Conservation (phyloP, 257 asterid species). For the Nyctanthes arbortristis region DNA sequence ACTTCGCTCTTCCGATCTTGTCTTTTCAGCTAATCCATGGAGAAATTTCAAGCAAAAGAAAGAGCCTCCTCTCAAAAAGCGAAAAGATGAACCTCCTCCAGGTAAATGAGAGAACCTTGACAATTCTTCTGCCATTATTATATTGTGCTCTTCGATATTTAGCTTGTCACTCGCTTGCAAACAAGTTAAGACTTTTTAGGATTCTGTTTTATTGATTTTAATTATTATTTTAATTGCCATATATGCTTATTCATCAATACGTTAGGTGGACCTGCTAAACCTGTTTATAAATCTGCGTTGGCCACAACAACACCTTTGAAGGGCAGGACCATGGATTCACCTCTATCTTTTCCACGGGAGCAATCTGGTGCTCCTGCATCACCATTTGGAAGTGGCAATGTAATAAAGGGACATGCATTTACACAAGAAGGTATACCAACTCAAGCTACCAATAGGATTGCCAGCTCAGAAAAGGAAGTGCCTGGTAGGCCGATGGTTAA, state of each 20-base stretch:
- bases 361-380: slow-evolving; percentile 57
- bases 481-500: slow-evolving; percentile 41
- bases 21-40: slow-evolving; percentile 70
- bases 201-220: background rate
- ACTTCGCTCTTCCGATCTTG: slow-evolving; percentile 10
- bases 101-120: slow-evolving; percentile 50
- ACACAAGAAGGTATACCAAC: slow-evolving; percentile 42
- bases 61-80: slow-evolving; percentile 83
- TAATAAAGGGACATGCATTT: slow-evolving; percentile 47
- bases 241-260: slow-evolving; percentile 22
- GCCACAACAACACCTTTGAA: slow-evolving; percentile 53
- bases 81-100: slow-evolving; percentile 62
- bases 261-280: slow-evolving; percentile 64
- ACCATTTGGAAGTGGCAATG: slow-evolving; percentile 53
- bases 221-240: slow-evolving; percentile 8
- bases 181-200: background rate
- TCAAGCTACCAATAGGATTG: slow-evolving; percentile 41
- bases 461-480: slow-evolving; percentile 61
- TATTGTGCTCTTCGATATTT: slow-evolving; percentile 3
- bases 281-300: slow-evolving; percentile 57
- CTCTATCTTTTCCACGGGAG: slow-evolving; percentile 64
- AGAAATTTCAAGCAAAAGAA: slow-evolving; percentile 58
- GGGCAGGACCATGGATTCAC: slow-evolving; percentile 66
- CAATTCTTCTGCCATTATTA: slow-evolving; percentile 21
- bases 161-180: background rate